A percentile compares a stretch with the other conserved stretches of the same genome.
These are phyloP conservation scores for Coemansia reversa DNA, from an alignment of 192 early-diverging fungal species.

Conservation along the genomic window DNA sequence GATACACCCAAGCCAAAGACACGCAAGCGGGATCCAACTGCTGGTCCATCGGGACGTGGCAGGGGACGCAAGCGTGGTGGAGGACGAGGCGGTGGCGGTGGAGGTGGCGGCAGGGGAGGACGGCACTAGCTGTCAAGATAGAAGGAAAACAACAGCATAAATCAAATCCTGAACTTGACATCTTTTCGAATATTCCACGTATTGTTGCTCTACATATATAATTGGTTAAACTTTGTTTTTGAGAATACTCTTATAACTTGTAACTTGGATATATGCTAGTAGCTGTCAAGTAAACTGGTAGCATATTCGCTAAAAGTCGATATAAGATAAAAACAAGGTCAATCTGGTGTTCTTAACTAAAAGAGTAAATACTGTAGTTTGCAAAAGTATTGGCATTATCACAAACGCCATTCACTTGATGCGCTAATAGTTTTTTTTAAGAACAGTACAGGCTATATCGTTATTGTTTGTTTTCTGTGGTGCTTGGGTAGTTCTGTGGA, in stretches of 20 bases:
- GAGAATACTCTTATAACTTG: no score
- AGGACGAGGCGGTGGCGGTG: constrained; percentile 63
- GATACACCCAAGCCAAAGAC: constrained; percentile 91
- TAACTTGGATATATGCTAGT: no score
- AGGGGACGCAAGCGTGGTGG: constrained; percentile 72
- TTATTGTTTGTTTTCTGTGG: not conserved
- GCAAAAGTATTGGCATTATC: no score
- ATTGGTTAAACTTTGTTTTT: not conserved
- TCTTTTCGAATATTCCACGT: not conserved
- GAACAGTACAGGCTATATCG: constrained; percentile 3
- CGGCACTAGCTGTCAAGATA: constrained; percentile 34
- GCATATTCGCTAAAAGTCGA: no score
- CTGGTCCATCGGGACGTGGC: constrained; percentile 59
- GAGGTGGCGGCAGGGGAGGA: constrained; percentile 54
- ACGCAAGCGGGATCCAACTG: constrained; percentile 71
- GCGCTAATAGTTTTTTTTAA: no score
- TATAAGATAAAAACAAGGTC: no score
- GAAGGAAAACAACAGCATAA: not conserved
- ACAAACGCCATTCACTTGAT: no score
- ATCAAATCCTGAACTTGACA: not conserved
- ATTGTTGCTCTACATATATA: not conserved
- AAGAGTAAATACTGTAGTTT: no score
- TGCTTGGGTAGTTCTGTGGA: not conserved
- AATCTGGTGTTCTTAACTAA: not conserved
- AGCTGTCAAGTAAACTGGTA: no score